phyloP scores from a whole-genome alignment of 2,329 filamentous ascomycete genomes.

The Neonectria coccinea region DNA sequence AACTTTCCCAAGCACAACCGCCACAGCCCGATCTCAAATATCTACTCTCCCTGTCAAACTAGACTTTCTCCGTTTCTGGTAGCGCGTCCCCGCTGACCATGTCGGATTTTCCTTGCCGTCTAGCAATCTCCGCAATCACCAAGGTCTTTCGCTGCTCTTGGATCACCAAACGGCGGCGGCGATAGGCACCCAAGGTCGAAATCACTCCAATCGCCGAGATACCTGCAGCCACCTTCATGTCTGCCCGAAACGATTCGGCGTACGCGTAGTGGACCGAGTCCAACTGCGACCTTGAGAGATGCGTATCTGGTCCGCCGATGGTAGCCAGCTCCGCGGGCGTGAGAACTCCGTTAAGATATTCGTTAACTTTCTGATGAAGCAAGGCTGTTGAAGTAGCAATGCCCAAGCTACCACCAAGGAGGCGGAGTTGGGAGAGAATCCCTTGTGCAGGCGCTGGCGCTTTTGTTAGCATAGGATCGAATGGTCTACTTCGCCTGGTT shows the following conservation, averaged over 20 bases:
- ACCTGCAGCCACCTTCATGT: conserved; percentile 60
- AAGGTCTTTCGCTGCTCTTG: conserved; percentile 37
- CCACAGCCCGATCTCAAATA: neutral
- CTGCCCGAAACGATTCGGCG: conserved; percentile 57
- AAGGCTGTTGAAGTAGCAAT: conserved; percentile 65
- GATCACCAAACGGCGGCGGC: conserved; percentile 39
- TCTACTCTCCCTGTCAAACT: neutral
- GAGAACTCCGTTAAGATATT: conserved; percentile 46
- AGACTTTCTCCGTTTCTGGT: neutral
- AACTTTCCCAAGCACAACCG: neutral
- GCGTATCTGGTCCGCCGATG: conserved; percentile 36
- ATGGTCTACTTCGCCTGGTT: neutral
- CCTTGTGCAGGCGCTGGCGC: conserved; percentile 62
- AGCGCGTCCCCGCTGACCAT: neutral
- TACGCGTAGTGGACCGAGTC: conserved; percentile 54
- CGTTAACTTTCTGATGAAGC: conserved; percentile 49
- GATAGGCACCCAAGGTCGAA: conserved; percentile 55
- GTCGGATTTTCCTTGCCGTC: conserved; percentile 27
- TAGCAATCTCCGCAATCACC: conserved; percentile 33
- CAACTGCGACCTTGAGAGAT: conserved; percentile 47
- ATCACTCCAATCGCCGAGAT: conserved; percentile 57
- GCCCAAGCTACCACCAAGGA: conserved; percentile 66
- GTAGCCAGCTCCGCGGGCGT: conserved; percentile 46
- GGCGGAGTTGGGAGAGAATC: conserved; percentile 62
- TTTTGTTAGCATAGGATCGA: conserved; percentile 28